Conservation (phyloP, 2,329 filamentous ascomycete genomes). For the Pyricularia sp. region DNA sequence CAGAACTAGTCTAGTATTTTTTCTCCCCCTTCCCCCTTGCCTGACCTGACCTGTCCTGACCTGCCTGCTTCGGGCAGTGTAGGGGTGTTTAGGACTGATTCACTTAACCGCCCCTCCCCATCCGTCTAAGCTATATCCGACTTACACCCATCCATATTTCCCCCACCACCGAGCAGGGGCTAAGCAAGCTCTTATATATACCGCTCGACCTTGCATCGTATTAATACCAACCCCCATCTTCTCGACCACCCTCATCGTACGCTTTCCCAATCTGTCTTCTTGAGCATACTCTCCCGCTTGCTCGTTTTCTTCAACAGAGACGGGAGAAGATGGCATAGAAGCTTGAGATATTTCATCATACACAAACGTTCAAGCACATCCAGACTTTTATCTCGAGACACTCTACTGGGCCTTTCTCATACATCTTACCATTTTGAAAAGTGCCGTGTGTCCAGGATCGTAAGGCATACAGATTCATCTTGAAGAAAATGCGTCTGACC, state of each 20-base stretch:
- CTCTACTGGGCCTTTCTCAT: not conserved
- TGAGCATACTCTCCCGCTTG: not conserved
- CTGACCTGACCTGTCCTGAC: not conserved
- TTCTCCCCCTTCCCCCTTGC: too few relatives aligned
- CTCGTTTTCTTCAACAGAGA: not conserved
- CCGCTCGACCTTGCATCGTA: not conserved
- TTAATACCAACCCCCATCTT: not conserved
- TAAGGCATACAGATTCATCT: constrained; percentile 26
- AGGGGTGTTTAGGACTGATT: not conserved
- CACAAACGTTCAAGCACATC: not conserved
- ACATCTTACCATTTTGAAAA: constrained; percentile 5
- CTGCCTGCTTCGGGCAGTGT: not conserved
- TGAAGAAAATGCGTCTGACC: constrained; percentile 38
- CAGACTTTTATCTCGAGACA: not conserved
- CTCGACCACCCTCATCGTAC: not conserved
- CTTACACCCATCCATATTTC: not conserved
- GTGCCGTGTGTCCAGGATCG: constrained; percentile 27
- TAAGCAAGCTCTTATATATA: not conserved
- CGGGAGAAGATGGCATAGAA: not conserved
- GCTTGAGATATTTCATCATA: not conserved
- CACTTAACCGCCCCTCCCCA: not conserved
- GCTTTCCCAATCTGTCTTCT: not conserved
- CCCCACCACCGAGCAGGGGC: not conserved
- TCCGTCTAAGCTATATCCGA: not conserved
- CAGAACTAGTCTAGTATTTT: too few relatives aligned